Conservation (phyloP, 2,329 filamentous ascomycete genomes). For the Magnaporthales sp. region DNA sequence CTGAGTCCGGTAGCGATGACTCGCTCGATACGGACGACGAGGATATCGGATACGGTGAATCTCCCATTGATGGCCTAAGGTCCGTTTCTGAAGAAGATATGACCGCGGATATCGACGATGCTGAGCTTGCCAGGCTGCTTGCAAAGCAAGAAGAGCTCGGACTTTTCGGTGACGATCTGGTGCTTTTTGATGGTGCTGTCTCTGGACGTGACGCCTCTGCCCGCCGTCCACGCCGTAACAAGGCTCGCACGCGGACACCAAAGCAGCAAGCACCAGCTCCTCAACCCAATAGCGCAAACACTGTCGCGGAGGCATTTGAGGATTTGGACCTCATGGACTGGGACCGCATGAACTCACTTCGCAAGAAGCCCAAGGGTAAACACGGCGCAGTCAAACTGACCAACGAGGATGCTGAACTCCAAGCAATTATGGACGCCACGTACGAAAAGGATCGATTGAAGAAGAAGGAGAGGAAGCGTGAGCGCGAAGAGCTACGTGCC, state of each 20-base stretch:
- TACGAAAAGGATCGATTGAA: slow-evolving; percentile 62
- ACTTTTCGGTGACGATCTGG: slow-evolving; percentile 46
- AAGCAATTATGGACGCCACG: slow-evolving; percentile 45
- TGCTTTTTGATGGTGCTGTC: slow-evolving; percentile 40
- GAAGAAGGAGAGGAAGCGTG: slow-evolving; percentile 62
- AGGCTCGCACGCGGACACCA: background rate
- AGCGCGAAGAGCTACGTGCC: slow-evolving; percentile 59
- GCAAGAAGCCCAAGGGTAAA: slow-evolving; percentile 55
- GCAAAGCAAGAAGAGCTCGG: slow-evolving; percentile 57
- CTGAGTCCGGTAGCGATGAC: slow-evolving; percentile 5
- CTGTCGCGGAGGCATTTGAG: slow-evolving; percentile 43
- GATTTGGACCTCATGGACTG: slow-evolving; percentile 84
- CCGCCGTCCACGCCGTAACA: background rate
- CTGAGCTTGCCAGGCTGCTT: slow-evolving; percentile 51
- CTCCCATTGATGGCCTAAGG: slow-evolving; percentile 9
- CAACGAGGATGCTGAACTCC: slow-evolving; percentile 59
- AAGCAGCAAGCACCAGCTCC: background rate
- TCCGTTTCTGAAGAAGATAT: slow-evolving; percentile 29
- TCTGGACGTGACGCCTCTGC: slow-evolving; percentile 20
- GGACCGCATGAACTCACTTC: slow-evolving; percentile 56
- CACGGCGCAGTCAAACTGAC: slow-evolving; percentile 40
- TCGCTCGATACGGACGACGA: slow-evolving; percentile 24
- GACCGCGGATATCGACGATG: slow-evolving; percentile 43
- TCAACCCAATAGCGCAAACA: slow-evolving; percentile 22
- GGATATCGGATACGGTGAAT: background rate